Evolutionary conservation across 139 green algal genomes (phyloP).

Genomic region (Medakamo hakoo): DNA sequence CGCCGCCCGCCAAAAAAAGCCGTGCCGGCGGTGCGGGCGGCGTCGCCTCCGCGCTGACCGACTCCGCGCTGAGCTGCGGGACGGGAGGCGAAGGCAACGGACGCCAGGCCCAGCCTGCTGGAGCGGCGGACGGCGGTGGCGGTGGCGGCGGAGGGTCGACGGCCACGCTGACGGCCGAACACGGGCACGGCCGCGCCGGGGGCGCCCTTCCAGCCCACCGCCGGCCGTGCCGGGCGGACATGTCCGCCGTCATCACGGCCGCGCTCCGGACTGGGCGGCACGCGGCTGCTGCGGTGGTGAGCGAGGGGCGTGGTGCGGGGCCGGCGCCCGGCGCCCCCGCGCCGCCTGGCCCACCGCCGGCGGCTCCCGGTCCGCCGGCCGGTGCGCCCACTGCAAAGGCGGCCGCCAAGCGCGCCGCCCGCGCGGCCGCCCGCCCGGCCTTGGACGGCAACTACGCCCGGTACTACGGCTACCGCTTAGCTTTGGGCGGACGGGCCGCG

Average conservation of each 20-base stretch:
- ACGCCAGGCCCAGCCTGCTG: no score
- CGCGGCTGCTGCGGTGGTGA: background rate
- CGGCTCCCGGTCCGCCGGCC: background rate
- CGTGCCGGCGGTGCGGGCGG: no score
- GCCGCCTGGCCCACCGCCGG: background rate
- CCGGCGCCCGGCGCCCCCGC: background rate
- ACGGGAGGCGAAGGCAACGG: no score
- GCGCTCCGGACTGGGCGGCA: background rate
- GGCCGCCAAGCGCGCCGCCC: background rate
- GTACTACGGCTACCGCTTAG: slow-evolving; percentile 67
- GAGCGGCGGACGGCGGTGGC: no score
- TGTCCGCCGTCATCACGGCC: background rate
- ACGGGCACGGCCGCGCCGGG: no score
- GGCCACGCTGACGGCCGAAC: no score
- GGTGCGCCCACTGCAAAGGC: background rate
- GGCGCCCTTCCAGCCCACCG: no score
- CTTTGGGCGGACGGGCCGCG: background rate
- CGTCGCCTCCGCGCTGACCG: no score
- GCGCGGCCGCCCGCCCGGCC: slow-evolving; percentile 5
- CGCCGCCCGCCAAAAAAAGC: no score
- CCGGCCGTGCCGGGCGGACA: no score
- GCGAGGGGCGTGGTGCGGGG: background rate
- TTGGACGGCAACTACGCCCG: slow-evolving; percentile 71
- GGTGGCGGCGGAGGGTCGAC: no score
- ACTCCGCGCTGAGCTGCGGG: no score